phyloP scores from a whole-genome alignment of 2,329 filamentous ascomycete genomes.

The Curvularia hawaiiensis region DNA sequence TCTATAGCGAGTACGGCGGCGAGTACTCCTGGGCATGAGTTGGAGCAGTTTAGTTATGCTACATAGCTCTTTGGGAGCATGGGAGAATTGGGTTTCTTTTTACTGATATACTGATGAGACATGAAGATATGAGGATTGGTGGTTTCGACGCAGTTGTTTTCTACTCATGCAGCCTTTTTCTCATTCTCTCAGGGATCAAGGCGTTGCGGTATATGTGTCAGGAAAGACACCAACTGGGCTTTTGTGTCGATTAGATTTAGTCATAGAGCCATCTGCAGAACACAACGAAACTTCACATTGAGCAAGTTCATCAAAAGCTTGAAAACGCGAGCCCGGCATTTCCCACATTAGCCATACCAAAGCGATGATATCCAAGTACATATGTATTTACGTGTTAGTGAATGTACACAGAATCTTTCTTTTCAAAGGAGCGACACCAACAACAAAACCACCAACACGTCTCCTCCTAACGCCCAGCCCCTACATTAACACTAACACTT shows the following conservation, averaged over 20 bases:
- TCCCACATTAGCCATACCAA: not conserved
- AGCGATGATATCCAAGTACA: not conserved
- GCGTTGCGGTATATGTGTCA: not conserved
- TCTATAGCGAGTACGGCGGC: slow-evolving; percentile 14
- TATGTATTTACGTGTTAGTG: not conserved
- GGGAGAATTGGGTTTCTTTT: not conserved
- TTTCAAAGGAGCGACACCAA: not conserved
- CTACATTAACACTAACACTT: slow-evolving; percentile 47
- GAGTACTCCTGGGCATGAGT: slow-evolving; percentile 18
- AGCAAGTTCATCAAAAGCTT: not conserved
- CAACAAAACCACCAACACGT: not conserved
- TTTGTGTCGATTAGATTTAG: not conserved
- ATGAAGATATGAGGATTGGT: not conserved
- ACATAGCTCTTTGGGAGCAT: not conserved
- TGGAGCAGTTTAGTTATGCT: slow-evolving; percentile 15
- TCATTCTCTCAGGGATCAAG: not conserved
- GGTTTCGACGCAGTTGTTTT: not conserved
- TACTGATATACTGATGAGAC: not conserved
- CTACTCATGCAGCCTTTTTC: not conserved
- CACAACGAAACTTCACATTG: not conserved
- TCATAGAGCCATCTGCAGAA: not conserved
- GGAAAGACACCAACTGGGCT: not conserved
- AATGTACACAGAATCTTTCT: not conserved
- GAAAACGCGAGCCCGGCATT: not conserved
- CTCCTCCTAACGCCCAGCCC: not conserved